Conservation (phyloP, 495 filamentous ascomycete genomes). For the Neurospora tetrasperma region DNA sequence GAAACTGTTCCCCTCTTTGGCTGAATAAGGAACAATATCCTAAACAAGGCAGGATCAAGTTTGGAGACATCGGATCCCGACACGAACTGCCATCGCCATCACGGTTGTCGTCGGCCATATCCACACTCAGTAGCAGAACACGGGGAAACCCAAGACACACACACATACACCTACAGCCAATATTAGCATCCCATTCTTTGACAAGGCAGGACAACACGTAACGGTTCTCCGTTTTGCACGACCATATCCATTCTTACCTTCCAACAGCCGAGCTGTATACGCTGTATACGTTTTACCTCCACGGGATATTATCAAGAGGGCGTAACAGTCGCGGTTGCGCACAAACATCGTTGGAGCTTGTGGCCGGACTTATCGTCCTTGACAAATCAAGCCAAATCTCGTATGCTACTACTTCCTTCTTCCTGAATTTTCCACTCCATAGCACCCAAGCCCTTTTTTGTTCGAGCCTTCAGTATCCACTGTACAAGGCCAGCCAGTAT, state of each 20-base stretch:
- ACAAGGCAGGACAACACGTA: background rate
- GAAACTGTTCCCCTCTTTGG: background rate
- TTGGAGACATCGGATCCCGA: background rate
- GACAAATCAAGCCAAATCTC: background rate
- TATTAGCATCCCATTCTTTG: background rate
- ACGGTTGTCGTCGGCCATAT: background rate
- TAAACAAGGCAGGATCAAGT: background rate
- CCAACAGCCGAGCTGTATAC: background rate
- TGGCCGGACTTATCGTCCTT: background rate
- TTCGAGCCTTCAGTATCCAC: background rate
- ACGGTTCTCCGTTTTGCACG: background rate
- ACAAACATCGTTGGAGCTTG: background rate
- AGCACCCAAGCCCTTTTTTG: background rate
- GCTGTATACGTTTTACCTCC: background rate
- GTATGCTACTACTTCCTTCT: background rate
- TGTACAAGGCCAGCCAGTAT: background rate
- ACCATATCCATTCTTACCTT: background rate
- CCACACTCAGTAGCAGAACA: background rate
- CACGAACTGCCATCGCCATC: background rate
- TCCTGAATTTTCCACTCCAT: background rate
- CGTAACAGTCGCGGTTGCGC: background rate
- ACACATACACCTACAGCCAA: background rate
- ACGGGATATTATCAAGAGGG: background rate
- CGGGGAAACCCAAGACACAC: background rate
- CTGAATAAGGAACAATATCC: background rate